Evolutionary conservation across 805 yeast genomes (phyloP).

Genomic region (Candida boleticola): DNA sequence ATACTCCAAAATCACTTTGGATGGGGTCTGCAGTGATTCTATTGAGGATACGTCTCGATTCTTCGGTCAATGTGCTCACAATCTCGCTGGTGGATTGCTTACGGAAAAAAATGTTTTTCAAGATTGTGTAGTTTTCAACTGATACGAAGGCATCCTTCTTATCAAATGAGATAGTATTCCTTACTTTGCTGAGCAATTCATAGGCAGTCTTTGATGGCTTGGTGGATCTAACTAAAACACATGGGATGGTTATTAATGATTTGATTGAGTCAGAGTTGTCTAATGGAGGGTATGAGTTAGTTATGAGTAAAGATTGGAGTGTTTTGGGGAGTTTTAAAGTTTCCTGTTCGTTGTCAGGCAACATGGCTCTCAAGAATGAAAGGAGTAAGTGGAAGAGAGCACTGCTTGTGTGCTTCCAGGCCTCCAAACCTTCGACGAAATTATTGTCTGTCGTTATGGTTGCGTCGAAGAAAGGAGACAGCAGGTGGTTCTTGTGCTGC

Average conservation of each 20-base stretch:
- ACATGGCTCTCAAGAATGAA: conserved; percentile 75
- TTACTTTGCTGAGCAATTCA: conserved; percentile 53
- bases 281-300: conserved; percentile 76
- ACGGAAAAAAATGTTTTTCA: conserved; percentile 64
- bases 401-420: conserved; percentile 80
- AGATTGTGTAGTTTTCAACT: conserved; percentile 72
- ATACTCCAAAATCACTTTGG: conserved; percentile 33
- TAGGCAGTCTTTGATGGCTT: conserved; percentile 46
- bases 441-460: conserved; percentile 29
- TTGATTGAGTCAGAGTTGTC: conserved; percentile 30
- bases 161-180: conserved; percentile 61
- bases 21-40: conserved; percentile 36
- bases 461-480: conserved; percentile 34
- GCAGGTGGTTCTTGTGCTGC: conserved; percentile 15
- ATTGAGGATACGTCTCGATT: conserved; percentile 59
- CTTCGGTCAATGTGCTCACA: conserved; percentile 65
- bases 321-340: conserved; percentile 61
- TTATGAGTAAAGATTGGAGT: conserved; percentile 61
- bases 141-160: conserved; percentile 68
- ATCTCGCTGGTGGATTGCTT: conserved; percentile 52
- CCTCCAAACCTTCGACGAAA: conserved; percentile 68
- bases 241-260: conserved; percentile 53
- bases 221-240: conserved; percentile 59
- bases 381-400: conserved; percentile 80
- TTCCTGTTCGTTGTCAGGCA: conserved; percentile 62